phyloP scores from a whole-genome alignment of 495 filamentous ascomycete species.

The Hypomontagnella monticulosa region DNA sequence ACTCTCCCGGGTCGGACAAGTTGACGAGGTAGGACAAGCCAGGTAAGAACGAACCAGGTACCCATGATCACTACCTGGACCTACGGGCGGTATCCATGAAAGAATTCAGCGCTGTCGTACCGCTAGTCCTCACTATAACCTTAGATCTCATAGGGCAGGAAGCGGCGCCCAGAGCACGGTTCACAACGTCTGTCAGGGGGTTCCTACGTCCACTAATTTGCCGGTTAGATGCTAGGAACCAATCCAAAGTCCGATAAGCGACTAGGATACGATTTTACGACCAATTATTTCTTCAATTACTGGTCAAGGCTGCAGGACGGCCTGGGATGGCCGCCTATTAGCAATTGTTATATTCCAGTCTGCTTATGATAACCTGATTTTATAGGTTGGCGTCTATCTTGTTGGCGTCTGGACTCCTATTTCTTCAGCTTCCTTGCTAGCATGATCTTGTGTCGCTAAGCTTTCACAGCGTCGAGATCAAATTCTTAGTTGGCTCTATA shows the following conservation, averaged over 20 bases:
- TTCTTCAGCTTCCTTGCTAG: not conserved
- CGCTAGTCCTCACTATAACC: not conserved
- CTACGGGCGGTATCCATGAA: not conserved
- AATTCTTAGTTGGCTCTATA: not conserved
- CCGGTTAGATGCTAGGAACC: slow-evolving; percentile 23
- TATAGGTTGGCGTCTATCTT: slow-evolving; percentile 25
- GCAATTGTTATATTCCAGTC: slow-evolving; percentile 9
- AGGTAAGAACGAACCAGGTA: not conserved
- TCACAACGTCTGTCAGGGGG: slow-evolving; percentile 27
- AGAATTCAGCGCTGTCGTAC: not conserved
- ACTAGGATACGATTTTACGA: slow-evolving; percentile 13
- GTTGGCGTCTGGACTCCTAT: slow-evolving; percentile 1
- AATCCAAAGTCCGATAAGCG: slow-evolving; percentile 11
- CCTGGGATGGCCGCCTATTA: slow-evolving; percentile 11
- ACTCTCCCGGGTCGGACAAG: no score
- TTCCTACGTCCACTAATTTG: slow-evolving; percentile 35
- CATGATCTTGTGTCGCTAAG: not conserved
- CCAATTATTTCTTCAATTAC: slow-evolving; percentile 26
- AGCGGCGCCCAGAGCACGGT: slow-evolving; percentile 18
- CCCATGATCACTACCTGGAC: no score
- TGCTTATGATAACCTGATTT: slow-evolving; percentile 11
- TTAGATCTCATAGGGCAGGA: slow-evolving; percentile 39
- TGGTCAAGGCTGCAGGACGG: slow-evolving; percentile 6
- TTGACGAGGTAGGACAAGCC: no score
- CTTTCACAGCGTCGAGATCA: not conserved